Conservation (phyloP, 2,329 filamentous ascomycete genomes). For the Magnaporthiopsis incrustans region DNA sequence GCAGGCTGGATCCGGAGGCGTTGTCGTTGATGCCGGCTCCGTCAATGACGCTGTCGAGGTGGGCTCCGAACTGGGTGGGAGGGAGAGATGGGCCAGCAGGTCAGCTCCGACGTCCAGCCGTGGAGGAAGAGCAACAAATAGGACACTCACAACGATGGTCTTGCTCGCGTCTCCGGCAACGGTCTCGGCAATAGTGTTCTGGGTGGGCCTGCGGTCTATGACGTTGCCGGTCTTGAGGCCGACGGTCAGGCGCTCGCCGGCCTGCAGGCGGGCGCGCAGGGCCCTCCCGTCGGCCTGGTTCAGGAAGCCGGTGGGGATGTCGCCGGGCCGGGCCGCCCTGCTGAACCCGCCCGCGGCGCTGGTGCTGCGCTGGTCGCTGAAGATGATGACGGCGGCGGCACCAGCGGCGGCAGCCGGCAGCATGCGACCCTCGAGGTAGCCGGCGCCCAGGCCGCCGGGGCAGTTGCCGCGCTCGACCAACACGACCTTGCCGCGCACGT, state of each 20-base stretch:
- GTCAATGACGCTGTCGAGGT: conserved; percentile 54
- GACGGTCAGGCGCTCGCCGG: conserved; percentile 14
- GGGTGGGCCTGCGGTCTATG: conserved; percentile 37
- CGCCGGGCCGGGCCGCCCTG: conserved; percentile 18
- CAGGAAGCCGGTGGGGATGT: conserved; percentile 10
- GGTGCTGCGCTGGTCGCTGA: conserved; percentile 38
- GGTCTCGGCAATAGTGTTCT: conserved; percentile 58
- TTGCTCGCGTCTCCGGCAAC: conserved; percentile 50
- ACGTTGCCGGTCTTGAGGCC: conserved; percentile 3
- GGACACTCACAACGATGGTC: conserved; percentile 46
- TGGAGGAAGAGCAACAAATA: too few relatives aligned
- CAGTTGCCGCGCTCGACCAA: conserved; percentile 31
- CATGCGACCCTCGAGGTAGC: conserved; percentile 34
- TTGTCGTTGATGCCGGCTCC: conserved; percentile 74
- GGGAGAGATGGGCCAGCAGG: too few relatives aligned
- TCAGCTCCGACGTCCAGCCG: too few relatives aligned
- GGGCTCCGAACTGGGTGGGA: conserved; percentile 34
- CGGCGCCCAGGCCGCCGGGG: conserved; percentile 23
- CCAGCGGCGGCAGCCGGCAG: conserved; percentile 44
- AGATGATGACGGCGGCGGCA: conserved; percentile 45
- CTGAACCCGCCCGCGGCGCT: conserved; percentile 2
- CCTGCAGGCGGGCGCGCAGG: neutral
- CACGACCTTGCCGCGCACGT: conserved; percentile 31
- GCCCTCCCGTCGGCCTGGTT: conserved; percentile 5
- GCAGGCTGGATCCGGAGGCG: conserved; percentile 9